Percentiles rank a stretch among this genome's conserved stretches.
Conservation (phyloP, 768 basidiomycete genomes). For the Boletus reticulatus region DNA sequence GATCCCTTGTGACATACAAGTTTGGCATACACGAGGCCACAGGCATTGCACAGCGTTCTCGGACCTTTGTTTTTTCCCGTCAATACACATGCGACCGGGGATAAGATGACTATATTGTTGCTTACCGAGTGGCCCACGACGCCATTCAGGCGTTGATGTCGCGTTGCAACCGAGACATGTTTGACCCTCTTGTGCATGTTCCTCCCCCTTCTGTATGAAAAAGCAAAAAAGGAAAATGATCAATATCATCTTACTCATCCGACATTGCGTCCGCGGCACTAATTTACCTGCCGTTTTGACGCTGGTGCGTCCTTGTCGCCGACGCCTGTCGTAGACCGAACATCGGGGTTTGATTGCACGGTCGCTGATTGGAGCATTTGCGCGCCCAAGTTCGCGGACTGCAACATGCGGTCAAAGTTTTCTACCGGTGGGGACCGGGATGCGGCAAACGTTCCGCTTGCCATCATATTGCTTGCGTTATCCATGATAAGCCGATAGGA, state of each 20-base stretch:
- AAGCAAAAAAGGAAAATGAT: constrained; percentile 19
- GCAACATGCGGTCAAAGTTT: constrained; percentile 42
- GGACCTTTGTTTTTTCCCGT: constrained; percentile 51
- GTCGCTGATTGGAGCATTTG: constrained; percentile 32
- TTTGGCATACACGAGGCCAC: constrained; percentile 85
- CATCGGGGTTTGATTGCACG: constrained; percentile 28
- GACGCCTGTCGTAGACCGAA: constrained; percentile 18
- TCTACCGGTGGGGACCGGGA: constrained; percentile 30
- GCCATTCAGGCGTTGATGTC: constrained; percentile 87
- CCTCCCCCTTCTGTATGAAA: constrained; percentile 36
- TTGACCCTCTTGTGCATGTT: constrained; percentile 56
- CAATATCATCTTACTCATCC: constrained; percentile 28
- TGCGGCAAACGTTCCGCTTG: constrained; percentile 19
- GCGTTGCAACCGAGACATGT: constrained; percentile 80
- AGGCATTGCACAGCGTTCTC: constrained; percentile 82
- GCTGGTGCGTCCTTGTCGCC: constrained; percentile 31
- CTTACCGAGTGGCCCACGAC: constrained; percentile 77
- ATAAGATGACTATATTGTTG: constrained; percentile 19
- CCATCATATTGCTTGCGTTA: constrained; percentile 31
- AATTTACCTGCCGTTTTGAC: constrained; percentile 35
- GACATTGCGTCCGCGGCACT: constrained; percentile 27
- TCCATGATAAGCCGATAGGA: constrained; percentile 46
- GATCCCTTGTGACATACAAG: constrained; percentile 52
- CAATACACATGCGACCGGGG: constrained; percentile 23
- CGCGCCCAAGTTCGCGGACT: constrained; percentile 41